phyloP scores from a whole-genome alignment of 495 filamentous ascomycete species.

The Entonaema liquescens region DNA sequence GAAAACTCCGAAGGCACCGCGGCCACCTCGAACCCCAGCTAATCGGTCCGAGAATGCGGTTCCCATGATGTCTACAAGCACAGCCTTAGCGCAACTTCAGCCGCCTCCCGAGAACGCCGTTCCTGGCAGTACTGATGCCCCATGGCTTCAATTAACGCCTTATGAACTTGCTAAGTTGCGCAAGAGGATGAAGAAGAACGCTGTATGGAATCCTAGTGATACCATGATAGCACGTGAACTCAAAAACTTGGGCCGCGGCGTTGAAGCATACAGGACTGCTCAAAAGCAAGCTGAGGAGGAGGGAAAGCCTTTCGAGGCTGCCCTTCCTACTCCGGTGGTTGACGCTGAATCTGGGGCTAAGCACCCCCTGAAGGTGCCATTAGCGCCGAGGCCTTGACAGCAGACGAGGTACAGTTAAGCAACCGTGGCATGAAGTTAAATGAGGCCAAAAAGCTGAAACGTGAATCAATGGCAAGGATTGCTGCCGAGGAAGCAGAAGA shows the following conservation, averaged over 20 bases:
- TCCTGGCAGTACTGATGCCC: conserved; percentile 77
- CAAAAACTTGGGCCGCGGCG: conserved; percentile 75
- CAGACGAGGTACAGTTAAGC: conserved; percentile 67
- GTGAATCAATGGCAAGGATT: conserved; percentile 73
- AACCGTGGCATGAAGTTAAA: conserved; percentile 93
- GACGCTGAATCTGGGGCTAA: conserved; percentile 57
- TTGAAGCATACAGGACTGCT: conserved; percentile 74
- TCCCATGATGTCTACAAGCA: conserved; percentile 77
- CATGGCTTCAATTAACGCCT: conserved; percentile 89
- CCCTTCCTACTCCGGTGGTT: conserved; percentile 54
- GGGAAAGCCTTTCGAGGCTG: conserved; percentile 68
- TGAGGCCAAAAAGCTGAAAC: conserved; percentile 90
- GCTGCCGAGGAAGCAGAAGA: conserved; percentile 72
- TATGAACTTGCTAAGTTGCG: conserved; percentile 91
- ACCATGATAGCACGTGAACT: conserved; percentile 96
- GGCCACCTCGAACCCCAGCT: conserved; percentile 53
- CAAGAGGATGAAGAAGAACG: conserved; percentile 99
- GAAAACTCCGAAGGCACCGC: conserved; percentile 53
- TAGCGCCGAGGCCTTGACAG: conserved; percentile 57
- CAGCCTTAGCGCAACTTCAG: conserved; percentile 76
- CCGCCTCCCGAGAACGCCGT: conserved; percentile 81
- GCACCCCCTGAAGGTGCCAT: conserved; percentile 60
- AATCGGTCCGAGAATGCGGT: conserved; percentile 45
- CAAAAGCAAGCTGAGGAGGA: conserved; percentile 73
- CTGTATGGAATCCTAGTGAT: conserved; percentile 91